phyloP scores from a whole-genome alignment of 768 basidiomycete genomes.

The Suillus alpinus region DNA sequence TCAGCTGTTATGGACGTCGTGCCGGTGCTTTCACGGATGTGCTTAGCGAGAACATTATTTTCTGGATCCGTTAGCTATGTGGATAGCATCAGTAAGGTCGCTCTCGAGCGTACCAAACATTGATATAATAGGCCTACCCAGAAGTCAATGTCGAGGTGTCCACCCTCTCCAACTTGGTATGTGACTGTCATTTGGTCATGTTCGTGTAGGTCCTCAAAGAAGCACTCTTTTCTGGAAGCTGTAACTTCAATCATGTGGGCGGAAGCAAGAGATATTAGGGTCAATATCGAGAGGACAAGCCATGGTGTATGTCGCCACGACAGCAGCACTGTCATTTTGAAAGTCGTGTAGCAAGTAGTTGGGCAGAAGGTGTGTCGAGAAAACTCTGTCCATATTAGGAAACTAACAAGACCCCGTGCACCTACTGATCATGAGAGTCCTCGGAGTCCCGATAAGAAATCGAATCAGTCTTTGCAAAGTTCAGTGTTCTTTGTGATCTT shows the following conservation, averaged over 20 bases:
- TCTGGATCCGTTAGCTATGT: conserved; percentile 79
- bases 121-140: conserved; percentile 54
- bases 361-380: not conserved
- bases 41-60: conserved; percentile 65
- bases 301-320: conserved; percentile 36
- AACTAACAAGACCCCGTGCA: conserved; percentile 24
- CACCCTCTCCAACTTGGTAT: conserved; percentile 97
- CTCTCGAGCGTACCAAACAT: not conserved
- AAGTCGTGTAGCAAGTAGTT: not conserved
- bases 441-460: conserved; percentile 11
- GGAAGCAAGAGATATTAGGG: conserved; percentile 35
- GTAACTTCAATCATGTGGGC: conserved; percentile 73
- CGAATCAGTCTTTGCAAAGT: conserved; percentile 7
- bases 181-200: conserved; percentile 99
- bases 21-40: conserved; percentile 86
- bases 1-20: conserved; percentile 84
- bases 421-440: conserved; percentile 4
- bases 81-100: conserved; percentile 4
- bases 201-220: conserved; percentile 90
- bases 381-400: not conserved
- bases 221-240: conserved; percentile 88
- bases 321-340: conserved; percentile 29
- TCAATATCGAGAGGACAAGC: conserved; percentile 38
- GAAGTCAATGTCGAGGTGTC: conserved; percentile 96
- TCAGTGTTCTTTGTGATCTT: conserved; percentile 8